Base-by-base conservation (phyloP, 2,329 filamentous ascomycete species). In the Exophiala viscosa region DNA sequence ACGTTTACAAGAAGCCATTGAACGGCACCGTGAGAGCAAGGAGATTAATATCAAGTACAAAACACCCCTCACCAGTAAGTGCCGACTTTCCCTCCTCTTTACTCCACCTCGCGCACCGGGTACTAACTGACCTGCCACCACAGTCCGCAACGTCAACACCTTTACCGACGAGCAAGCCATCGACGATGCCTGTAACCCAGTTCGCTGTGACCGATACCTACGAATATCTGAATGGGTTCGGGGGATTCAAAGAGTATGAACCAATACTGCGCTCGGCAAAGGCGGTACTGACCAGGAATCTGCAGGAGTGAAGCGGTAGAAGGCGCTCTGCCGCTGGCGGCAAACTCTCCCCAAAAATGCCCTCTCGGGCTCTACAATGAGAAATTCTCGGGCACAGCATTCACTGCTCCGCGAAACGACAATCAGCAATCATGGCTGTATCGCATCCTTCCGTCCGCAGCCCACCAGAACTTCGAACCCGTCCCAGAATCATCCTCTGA, bases 291-390 rank as follows among this genome's bases (percentile, higher is more conserved):
- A 33, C 13, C 50, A 50, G 47, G 42, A 28, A 18, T 35, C 7
- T 39, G 9, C 63, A 91, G 87, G 67, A 83, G 86, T 39, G 88
- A 93, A 75, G 88, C 88, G 40, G 75, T 92, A 50, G 76, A 84
- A 13, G 86, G 84, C 14, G 85, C 89, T 4, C 76, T 92, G 4
- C 88, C 90, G 7, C 66, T 89, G 53, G 88, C 80, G 45, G 80
- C 85, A 38, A 95, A 95, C 75, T 89, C 87, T 2, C 90, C 90
- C 0, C 89, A 95, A 67, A 89, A 90, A 66, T 84, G 84, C 0
- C 79, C 87, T 0, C 82, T 84, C 60, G 89, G 88, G 0, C 82
- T 95, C 23, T 93, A 93, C 71, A 83, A 88, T 23, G 90, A 95
- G 72, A 87, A 87, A 73, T 77, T 88, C 39, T 87, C 85, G 0